Percentiles rank a stretch among this genome's conserved stretches.
phyloP scores from a whole-genome alignment of 805 yeast genomes.

The Debaryomyces castellii region DNA sequence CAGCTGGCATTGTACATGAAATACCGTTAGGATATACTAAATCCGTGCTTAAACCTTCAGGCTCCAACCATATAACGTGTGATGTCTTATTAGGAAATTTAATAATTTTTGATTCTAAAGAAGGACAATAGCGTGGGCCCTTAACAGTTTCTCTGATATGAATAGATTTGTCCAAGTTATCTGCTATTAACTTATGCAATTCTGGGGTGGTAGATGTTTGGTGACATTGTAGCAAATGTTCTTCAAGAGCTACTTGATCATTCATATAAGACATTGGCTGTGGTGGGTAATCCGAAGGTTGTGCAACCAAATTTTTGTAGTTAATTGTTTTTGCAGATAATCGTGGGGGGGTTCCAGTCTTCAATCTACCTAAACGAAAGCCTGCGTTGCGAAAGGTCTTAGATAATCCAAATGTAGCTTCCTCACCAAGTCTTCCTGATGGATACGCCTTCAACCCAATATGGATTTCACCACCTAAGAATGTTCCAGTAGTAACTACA shows the following conservation, averaged over 20 bases:
- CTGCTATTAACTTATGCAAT: slow-evolving; percentile 66
- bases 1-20: slow-evolving; percentile 94
- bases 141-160: slow-evolving; percentile 92
- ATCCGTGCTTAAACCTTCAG: slow-evolving; percentile 87
- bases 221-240: slow-evolving; percentile 66
- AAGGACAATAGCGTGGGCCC: slow-evolving; percentile 98
- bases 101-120: slow-evolving; percentile 85
- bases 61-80: slow-evolving; percentile 93
- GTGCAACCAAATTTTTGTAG: slow-evolving; percentile 60
- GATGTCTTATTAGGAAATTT: slow-evolving; percentile 72
- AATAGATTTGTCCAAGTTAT: slow-evolving; percentile 76
- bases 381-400: slow-evolving; percentile 75
- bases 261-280: slow-evolving; percentile 88
- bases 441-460: slow-evolving; percentile 79
- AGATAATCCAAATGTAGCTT: slow-evolving; percentile 86
- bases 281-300: slow-evolving; percentile 81
- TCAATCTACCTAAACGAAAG: slow-evolving; percentile 81
- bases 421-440: slow-evolving; percentile 92
- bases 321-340: slow-evolving; percentile 70
- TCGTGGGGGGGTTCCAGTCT: slow-evolving; percentile 98
- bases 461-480: slow-evolving; percentile 91
- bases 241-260: slow-evolving; percentile 57
- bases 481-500: slow-evolving; percentile 94
- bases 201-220: slow-evolving; percentile 75
- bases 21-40: slow-evolving; percentile 96